These are phyloP conservation scores for Tricholoma hemisulphureum DNA, from an alignment of 768 basidiomycete species.

Conservation along the genomic window DNA sequence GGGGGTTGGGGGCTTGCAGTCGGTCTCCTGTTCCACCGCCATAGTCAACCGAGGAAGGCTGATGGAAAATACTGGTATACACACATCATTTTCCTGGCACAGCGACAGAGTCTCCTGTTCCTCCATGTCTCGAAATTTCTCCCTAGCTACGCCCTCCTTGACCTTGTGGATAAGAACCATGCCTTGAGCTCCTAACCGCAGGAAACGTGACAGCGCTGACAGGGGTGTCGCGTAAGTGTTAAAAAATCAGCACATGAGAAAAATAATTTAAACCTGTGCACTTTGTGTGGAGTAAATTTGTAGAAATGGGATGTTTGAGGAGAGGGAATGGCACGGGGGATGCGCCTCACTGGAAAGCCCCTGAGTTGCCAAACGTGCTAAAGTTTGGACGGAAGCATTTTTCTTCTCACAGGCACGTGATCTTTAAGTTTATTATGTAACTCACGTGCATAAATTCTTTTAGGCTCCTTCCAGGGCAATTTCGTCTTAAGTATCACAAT, in stretches of 20 bases:
- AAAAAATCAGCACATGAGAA: neutral
- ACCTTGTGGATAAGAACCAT: constrained; percentile 25
- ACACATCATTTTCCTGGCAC: constrained; percentile 4
- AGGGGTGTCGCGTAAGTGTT: constrained; percentile 13
- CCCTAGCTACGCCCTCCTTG: constrained; percentile 15
- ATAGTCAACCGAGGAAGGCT: neutral
- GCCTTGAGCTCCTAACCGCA: constrained; percentile 3
- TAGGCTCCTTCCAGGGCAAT: too few relatives aligned
- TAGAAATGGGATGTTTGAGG: neutral
- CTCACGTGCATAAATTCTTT: too few relatives aligned
- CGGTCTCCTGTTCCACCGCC: neutral
- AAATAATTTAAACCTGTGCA: neutral
- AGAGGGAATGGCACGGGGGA: constrained; percentile 9
- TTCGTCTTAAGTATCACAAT: too few relatives aligned
- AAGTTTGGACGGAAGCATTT: constrained; percentile 23
- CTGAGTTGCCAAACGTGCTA: constrained; percentile 23
- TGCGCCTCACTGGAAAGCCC: constrained; percentile 19
- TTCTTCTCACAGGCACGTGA: constrained; percentile 18
- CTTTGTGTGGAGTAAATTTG: constrained; percentile 1
- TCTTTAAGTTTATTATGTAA: neutral
- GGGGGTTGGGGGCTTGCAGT: neutral
- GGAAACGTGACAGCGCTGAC: constrained; percentile 21
- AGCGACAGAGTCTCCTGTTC: neutral
- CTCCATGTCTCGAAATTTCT: constrained; percentile 4
- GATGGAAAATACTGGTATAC: neutral